Base-by-base conservation (phyloP, 768 basidiomycete genomes). In the Termitomyces sp. region DNA sequence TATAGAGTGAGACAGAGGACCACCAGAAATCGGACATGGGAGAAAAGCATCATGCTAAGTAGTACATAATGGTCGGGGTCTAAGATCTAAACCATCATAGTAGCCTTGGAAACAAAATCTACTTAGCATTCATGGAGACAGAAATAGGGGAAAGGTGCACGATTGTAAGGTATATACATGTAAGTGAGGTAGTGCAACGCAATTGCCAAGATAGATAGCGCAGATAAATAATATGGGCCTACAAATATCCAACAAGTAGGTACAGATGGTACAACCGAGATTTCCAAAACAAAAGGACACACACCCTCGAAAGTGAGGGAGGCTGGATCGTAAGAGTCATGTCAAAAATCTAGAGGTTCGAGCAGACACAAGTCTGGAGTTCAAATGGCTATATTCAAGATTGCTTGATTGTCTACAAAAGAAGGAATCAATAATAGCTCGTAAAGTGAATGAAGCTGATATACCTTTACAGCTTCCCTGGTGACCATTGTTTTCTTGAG, bases 401-500 rank as follows among this genome's bases (percentile, higher is more conserved):
- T 59, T 39, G 63, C 40, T 66, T 66, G 46, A 66, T 57, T 7
- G 48, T 62, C 66, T 65, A 53, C 24, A 53, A 18, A 36, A 33
- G 16, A 24, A 16, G 20, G 36, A 38, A 35, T 60, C 18, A 60
- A 49, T 7, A 20, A 46, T 24, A 45, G 11, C 50, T 33, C 20
- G 5, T 3, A 15, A 38, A 32, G 16, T 13, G 39, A 58, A 42
- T 18, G 3, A 40, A 16, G 11, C 4, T 16, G 15, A 28, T 13
- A 32, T 55, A 82, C 82, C 77, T 79, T 76, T 32, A 75, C 69
- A 32, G 75, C 75, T n/a, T 66, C 65, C 54, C 69, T 74, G 15
- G 74, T 65, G 1, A 64, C 56, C 65, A 75, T 69, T 57, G 69
- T 71, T 67, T 85, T 86, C 67, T 76, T 70, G n/a, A 83, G 44